Evolutionary conservation across 495 filamentous ascomycete species (phyloP).

Genomic region (Cercophora samala): DNA sequence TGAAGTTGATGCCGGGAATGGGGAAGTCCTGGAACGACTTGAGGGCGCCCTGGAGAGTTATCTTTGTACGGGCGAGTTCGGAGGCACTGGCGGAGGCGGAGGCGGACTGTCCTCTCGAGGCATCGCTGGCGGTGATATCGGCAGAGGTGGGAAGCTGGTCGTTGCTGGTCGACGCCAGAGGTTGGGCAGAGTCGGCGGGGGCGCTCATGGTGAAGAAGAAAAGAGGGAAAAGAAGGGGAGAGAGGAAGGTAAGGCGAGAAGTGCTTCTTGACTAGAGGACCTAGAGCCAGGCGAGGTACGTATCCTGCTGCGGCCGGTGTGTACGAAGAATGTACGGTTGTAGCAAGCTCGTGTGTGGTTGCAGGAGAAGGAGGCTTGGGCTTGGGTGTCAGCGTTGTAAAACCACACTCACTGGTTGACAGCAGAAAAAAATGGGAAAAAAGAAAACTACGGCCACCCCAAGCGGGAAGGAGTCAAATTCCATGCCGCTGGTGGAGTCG

Average conservation of each 20-base stretch:
- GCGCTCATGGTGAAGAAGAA: slow-evolving; percentile 58
- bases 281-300: slow-evolving; percentile 1
- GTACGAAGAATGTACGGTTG: slow-evolving; percentile 32
- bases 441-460: slow-evolving; percentile 23
- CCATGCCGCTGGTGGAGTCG: slow-evolving; percentile 28
- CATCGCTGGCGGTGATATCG: slow-evolving; percentile 40
- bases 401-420: slow-evolving; percentile 14
- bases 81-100: slow-evolving; percentile 67
- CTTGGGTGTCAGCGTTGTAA: slow-evolving; percentile 25
- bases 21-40: slow-evolving; percentile 91
- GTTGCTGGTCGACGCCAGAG: slow-evolving; percentile 26
- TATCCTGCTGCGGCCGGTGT: background rate
- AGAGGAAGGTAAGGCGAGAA: slow-evolving; percentile 22
- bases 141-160: slow-evolving; percentile 17
- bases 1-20: slow-evolving; percentile 88
- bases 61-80: slow-evolving; percentile 92
- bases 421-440: slow-evolving; percentile 20
- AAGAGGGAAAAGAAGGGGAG: slow-evolving; percentile 26
- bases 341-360: background rate
- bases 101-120: slow-evolving; percentile 57
- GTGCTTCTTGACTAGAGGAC: background rate
- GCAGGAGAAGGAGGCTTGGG: slow-evolving; percentile 25
- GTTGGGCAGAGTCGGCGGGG: slow-evolving; percentile 34
- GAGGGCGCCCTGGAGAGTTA: slow-evolving; percentile 56
- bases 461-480: slow-evolving; percentile 26